Base-by-base conservation (phyloP, 768 basidiomycete species). In the Podaxis carcinomalis region DNA sequence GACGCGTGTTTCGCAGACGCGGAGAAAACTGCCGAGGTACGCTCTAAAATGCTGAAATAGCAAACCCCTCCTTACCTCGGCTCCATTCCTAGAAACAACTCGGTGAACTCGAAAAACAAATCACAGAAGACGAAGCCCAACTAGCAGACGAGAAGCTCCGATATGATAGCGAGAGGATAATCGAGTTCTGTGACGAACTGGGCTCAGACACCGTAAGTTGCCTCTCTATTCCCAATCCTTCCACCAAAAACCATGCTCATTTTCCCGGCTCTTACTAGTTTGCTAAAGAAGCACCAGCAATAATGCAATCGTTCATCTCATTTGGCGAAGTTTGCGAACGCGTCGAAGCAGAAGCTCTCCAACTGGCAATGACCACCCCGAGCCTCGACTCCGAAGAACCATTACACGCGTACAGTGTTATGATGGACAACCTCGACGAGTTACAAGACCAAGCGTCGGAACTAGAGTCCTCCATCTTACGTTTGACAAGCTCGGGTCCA, bases 171-270 rank as follows among this genome's bases (percentile, higher is more conserved):
- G 80, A 83, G 66, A 71, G 70, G 19, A 62, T 72, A 1, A 68
- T 79, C 11, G 73, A 78, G 21, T 79, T 84, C 57, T 78, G 76
- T 57, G 82, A 84, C 13, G 80, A 80, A 57, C 69, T 82, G 5
- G 66, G 71, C 1, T 68, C 72, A 7, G 69, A 75, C 59, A 51
- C 66, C 52, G 73, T 74, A 70, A 68, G 81, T 37, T 39, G 42
- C 44, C 44, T 40, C 35, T 49, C 21, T 62, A 10, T 7, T 32
- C 19, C 52, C 47, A 16, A n/a, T 49, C 21, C 47, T 49, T 23
- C 47, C 23, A n/a, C 19, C 10, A 23, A 23, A 23, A 49, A 5
- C 21, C 42, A 32, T 44, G 13, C 46, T 58, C 50, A 46, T 59
- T 39, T 13, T 32, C 13, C 5, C 19, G 6, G 6, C 14, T 16